Evolutionary conservation across 192 early-diverging fungal species (phyloP).

Genomic region (Linderina pennispora): DNA sequence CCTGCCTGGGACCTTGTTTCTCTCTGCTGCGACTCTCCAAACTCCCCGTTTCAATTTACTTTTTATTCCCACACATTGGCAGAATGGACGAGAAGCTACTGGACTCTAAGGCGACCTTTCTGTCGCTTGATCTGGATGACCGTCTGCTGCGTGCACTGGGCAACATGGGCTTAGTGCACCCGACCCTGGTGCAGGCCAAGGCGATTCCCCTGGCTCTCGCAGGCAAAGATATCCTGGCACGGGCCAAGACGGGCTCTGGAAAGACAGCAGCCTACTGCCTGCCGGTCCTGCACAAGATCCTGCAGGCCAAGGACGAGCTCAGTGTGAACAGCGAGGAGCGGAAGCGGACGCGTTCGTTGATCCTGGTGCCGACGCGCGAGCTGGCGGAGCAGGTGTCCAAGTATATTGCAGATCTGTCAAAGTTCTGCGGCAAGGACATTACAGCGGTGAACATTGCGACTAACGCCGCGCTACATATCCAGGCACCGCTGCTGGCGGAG

Average conservation of each 20-base stretch:
- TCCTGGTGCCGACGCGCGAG: conserved; percentile 94
- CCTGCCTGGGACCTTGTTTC: no score
- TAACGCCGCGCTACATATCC: conserved; percentile 26
- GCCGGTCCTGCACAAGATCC: conserved; percentile 88
- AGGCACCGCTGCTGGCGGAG: conserved; percentile 71
- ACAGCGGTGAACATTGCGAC: conserved; percentile 25
- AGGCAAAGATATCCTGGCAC: conserved; percentile 91
- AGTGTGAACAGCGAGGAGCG: conserved; percentile 14
- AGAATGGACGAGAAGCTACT: conserved; percentile 45
- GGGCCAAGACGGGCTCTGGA: conserved; percentile 90
- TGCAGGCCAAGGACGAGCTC: conserved; percentile 60
- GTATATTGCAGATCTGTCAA: conserved; percentile 64
- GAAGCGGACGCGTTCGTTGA: conserved; percentile 51
- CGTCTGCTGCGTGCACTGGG: conserved; percentile 82
- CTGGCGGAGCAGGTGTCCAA: conserved; percentile 88
- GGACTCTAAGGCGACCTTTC: conserved; percentile 50
- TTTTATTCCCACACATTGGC: no score
- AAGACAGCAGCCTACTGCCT: conserved; percentile 95
- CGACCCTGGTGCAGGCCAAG: conserved; percentile 84
- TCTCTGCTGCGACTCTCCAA: no score
- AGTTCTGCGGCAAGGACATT: conserved; percentile 58
- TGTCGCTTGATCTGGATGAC: conserved; percentile 75
- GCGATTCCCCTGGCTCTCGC: conserved; percentile 86
- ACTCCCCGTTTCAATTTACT: no score
- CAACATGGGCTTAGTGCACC: conserved; percentile 72